Evolutionary conservation across 331 rosid species (phyloP), one percentile per base, ranked within the genome.

Genomic region (Quercus lobata): DNA sequence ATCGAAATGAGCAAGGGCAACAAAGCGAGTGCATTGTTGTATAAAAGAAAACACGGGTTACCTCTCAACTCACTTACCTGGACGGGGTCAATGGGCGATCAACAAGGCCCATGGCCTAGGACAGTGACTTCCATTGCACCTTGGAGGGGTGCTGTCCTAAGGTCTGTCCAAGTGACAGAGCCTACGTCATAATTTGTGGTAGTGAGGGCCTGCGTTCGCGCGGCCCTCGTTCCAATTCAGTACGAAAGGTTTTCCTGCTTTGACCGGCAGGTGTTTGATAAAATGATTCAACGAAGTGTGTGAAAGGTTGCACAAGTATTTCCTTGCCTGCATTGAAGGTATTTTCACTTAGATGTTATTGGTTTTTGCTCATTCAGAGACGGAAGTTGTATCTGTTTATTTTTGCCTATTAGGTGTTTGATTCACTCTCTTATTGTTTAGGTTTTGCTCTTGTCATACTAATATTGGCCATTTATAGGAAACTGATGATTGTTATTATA

Each of bases 131-230:
- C 72, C 72, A 68, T 68, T 34, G 72, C 72, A 68, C 72, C 0
- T 0, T 0, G 72, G 72, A 34, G 46, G 72, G 72, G 72, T 34
- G 72, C 53, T 68, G 72, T 2, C 53, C 72, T 68, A 68, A 68
- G 72, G 72, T 68, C 72, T 68, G 72, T 6, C 72, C 53, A 68
- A 3, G 72, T 19, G 72, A 49, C 27, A 34, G 72, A 68, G 25
- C 72, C 72, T 68, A 68, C 72, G 72, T 68, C 53, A 68, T 68
- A 68, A 68, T 68, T 68, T 68, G 52, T 68, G 72, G 5, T 10
- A 68, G 72, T 35, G 72, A 24, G 72, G 72, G 72, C 72, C 27
- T 68, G 72, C 72, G 72, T 68, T 19, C 53, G 72, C 53, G 72
- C 72, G 72, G 72, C 52, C 72, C 72, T 46, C 25, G 3, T 68